Conservation (phyloP, 345 rosid species). For the Viola odorata region DNA sequence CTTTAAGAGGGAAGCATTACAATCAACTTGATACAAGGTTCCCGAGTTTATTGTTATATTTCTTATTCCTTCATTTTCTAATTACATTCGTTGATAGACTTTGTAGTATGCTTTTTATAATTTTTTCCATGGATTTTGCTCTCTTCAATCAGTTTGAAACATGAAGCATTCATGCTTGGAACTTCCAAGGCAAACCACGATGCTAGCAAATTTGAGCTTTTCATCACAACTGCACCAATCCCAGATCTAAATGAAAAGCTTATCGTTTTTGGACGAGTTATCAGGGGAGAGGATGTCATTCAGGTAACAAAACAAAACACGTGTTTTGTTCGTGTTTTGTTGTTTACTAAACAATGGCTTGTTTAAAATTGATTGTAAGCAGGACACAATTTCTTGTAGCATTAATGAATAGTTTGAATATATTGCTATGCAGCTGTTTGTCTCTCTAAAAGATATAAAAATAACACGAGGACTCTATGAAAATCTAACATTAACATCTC, state of each 20-base stretch:
- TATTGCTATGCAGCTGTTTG: neutral
- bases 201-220: slow-evolving; percentile 19
- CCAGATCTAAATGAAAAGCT: slow-evolving; percentile 29
- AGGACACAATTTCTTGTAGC: neutral
- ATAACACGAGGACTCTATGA: no score
- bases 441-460: no score
- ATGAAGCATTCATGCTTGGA: slow-evolving; percentile 31
- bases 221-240: slow-evolving; percentile 32
- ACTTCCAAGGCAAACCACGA: slow-evolving; percentile 21
- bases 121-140: neutral
- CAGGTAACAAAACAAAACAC: slow-evolving; percentile 16
- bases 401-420: neutral
- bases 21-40: slow-evolving; percentile 23
- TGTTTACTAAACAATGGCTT: no score
- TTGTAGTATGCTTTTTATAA: neutral
- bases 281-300: slow-evolving; percentile 28
- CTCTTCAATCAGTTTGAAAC: slow-evolving; percentile 17
- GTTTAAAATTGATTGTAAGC: neutral
- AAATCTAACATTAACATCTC: no score
- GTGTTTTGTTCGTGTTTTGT: no score
- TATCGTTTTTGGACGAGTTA: slow-evolving; percentile 26
- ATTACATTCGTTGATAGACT: neutral
- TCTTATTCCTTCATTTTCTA: neutral
- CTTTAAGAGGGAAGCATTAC: slow-evolving; percentile 21
- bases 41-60: neutral